Evolutionary conservation across 257 asterid species (phyloP), one percentile per base, ranked within the genome.

Genomic region (Penstemon davidsonii): DNA sequence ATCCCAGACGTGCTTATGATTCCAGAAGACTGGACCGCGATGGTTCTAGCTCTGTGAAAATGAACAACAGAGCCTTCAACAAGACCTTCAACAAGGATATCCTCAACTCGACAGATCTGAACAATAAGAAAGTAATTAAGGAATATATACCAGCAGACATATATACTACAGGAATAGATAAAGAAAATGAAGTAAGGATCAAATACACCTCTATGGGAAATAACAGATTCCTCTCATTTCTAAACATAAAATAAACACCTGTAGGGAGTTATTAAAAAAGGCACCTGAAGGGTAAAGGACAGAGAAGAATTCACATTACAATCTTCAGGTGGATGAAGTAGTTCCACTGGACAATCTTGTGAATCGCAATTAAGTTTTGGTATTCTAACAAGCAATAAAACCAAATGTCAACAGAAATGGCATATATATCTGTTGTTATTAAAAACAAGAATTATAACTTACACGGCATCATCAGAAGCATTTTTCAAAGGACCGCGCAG

Each of bases 91-190:
- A 95, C 93, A 73, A 87, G 89, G 78, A 95, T 85, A 80, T 95
- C 99, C 81, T 95, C 99, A 73, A 95, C 99, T 70, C 98, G 95
- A 57, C 99, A 95, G 76, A 95, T 83, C 99, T 95, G 85, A 56
- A 69, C 44, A 55, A 77, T 47, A 49, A 56, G 8, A 53, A 49
- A 55, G 25, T 60, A 8, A 8, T 51, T 37, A 9, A 74, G 51
- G 54, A 49, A 42, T 45, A 69, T 68, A 42, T 44, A 11, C 68
- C 61, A 40, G 71, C 15, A 43, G 62, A 44, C 11, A 63, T 59
- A 53, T 60, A 59, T 66, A 64, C 66, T 36, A 19, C 39, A 60
- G 69, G 37, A 53, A 60, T 41, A 56, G 69, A 47, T 62, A 62
- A 61, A 49, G 53, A 38, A 49, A 68, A 54, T 19, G 36, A 54